Base-by-base conservation (phyloP, 2,329 filamentous ascomycete species). In the Colletotrichum horii region DNA sequence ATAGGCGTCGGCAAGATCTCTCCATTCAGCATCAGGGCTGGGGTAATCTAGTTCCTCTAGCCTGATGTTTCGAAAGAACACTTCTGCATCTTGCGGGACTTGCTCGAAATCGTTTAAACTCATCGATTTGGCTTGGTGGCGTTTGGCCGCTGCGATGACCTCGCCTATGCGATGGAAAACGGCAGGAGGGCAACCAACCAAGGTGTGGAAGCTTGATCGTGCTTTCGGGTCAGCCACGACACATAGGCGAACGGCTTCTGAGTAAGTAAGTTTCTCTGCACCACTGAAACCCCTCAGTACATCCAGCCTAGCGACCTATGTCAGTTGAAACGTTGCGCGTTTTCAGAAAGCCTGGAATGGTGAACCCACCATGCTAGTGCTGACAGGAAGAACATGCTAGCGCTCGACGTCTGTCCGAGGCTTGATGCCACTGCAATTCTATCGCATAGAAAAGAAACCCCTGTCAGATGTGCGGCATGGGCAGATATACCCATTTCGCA, bases 211-310 rank as follows among this genome's bases (percentile, higher is more conserved):
- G 38, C 77, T 78, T 58, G 48, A 26, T 15, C 65, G 66, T 0
- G 77, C 75, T 16, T 77, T 81, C 12, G 77, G 78, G 16, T 79
- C 74, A 11, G 81, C 78, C 4, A 74, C 26, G 4, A 83, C 80
- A 26, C 77, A 79, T n/a, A 72, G 62, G 14, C 80, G 80, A 4
- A 82, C 79, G 2, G 77, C 74, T 3, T 75, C 74, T 0, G 80
- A 76, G n/a, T 82, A 82, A 4, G 79, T 75, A 8, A 82, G 78
- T 34, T 83, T 82, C 58, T 82, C 81, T 1, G 81, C 79, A 5
- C 81, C 81, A n/a, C 80, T 82, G 66, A 82, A 80, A 0, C 81
- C 81, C 30, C 80, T 78, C 7, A 82, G 52, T 67, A 83, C 78
- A 8, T 82, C 81, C 12, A 82, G 15, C 81, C 81, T 82, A 12